Conservation (phyloP, 768 basidiomycete genomes). For the Hysterangium stoloniferum region DNA sequence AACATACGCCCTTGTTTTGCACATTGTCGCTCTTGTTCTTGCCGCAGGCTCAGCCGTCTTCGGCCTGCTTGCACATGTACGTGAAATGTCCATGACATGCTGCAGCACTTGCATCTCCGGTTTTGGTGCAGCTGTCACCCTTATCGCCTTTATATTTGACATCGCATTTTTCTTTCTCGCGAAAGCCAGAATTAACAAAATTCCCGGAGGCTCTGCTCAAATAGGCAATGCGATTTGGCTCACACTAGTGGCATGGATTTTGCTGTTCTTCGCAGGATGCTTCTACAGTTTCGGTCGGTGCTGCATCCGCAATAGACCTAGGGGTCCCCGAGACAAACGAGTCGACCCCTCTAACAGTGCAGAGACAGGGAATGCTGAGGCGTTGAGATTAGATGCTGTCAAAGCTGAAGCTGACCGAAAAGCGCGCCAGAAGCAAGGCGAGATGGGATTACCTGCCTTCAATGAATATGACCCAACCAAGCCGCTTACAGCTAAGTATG, state of each 20-base stretch:
- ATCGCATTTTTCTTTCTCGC: slow-evolving; percentile 86
- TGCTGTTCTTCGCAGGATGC: slow-evolving; percentile 87
- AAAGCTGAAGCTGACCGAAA: slow-evolving; percentile 84
- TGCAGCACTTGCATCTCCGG: slow-evolving; percentile 76
- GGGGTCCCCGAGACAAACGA: slow-evolving; percentile 31
- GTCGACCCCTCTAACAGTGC: slow-evolving; percentile 15
- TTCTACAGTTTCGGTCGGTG: slow-evolving; percentile 81
- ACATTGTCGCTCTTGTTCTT: slow-evolving; percentile 77
- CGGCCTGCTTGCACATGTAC: slow-evolving; percentile 82
- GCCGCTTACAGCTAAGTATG: slow-evolving; percentile 55
- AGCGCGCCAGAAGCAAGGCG: slow-evolving; percentile 49
- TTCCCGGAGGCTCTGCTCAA: slow-evolving; percentile 64
- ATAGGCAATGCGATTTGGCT: slow-evolving; percentile 92
- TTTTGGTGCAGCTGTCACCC: slow-evolving; percentile 67
- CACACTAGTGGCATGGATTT: slow-evolving; percentile 75
- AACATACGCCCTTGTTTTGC: slow-evolving; percentile 88
- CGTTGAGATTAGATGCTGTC: slow-evolving; percentile 74
- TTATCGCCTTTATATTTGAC: slow-evolving; percentile 91
- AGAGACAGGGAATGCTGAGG: slow-evolving; percentile 39
- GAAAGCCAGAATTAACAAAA: slow-evolving; percentile 69
- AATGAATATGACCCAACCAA: slow-evolving; percentile 52
- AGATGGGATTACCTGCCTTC: slow-evolving; percentile 70
- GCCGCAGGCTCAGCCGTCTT: slow-evolving; percentile 68
- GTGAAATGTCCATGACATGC: slow-evolving; percentile 79
- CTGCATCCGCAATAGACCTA: slow-evolving; percentile 57